phyloP scores from a whole-genome alignment of 129 eudicot species.

The Erigeron canadensis region DNA sequence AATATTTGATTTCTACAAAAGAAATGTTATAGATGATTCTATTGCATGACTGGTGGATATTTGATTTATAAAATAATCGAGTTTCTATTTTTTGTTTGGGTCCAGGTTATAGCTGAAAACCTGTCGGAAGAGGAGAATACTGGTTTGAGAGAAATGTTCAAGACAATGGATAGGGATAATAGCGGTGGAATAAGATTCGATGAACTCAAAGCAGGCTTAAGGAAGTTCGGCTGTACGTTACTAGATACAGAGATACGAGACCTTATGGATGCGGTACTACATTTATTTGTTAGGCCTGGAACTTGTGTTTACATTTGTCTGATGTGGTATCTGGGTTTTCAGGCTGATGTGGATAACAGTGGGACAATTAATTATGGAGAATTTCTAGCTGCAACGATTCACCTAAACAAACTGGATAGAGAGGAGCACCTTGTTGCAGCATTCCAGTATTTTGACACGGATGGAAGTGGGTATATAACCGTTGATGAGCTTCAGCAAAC shows the following conservation, averaged over 20 bases:
- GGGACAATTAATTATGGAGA: constrained; percentile 96
- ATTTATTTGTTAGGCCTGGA: neutral
- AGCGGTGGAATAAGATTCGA: constrained; percentile 87
- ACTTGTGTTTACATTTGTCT: neutral
- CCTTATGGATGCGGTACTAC: constrained; percentile 94
- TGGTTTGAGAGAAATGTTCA: constrained; percentile 79
- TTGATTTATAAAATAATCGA: no score
- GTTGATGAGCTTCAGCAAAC: constrained; percentile 96
- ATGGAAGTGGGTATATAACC: constrained; percentile 93
- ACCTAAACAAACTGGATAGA: constrained; percentile 84
- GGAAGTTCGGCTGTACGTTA: constrained; percentile 81
- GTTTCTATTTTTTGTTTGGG: neutral
- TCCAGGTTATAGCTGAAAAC: constrained; percentile 88
- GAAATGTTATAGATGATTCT: no score
- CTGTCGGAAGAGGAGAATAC: constrained; percentile 90
- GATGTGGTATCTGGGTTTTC: constrained; percentile 27
- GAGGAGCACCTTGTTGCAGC: constrained; percentile 93
- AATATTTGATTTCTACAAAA: no score
- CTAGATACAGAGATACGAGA: constrained; percentile 92
- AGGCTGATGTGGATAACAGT: constrained; percentile 92
- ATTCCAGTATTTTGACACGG: constrained; percentile 84
- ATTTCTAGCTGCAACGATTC: constrained; percentile 88
- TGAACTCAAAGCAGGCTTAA: constrained; percentile 91
- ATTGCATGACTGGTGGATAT: no score
- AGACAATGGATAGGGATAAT: constrained; percentile 43